Evolutionary conservation across 2,329 filamentous ascomycete genomes (phyloP).

Genomic region (Tympanopsis confertula): DNA sequence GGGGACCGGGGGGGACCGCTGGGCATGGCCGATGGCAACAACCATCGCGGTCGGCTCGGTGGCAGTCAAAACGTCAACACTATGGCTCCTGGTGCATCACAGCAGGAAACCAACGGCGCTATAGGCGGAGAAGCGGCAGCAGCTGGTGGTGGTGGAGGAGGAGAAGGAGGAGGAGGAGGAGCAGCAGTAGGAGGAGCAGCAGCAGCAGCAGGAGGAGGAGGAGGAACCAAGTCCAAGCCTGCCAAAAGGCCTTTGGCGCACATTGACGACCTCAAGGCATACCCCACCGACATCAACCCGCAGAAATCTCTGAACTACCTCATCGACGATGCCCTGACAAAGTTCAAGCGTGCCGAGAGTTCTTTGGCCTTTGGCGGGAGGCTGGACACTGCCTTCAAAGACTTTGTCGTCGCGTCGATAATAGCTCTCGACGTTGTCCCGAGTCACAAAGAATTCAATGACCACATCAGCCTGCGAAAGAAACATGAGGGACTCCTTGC

Average conservation of each 20-base stretch:
- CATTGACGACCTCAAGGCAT: slow-evolving; percentile 38
- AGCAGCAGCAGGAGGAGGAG: no score
- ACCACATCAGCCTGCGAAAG: no score
- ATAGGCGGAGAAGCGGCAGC: no score
- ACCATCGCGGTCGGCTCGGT: not conserved
- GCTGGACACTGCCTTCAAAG: slow-evolving; percentile 37
- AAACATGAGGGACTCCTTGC: slow-evolving; percentile 36
- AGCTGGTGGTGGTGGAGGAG: no score
- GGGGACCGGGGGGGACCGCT: no score
- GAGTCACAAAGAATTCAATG: slow-evolving; percentile 64
- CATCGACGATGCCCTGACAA: slow-evolving; percentile 32
- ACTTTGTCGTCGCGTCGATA: slow-evolving; percentile 60
- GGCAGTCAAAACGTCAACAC: no score
- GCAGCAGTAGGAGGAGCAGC: no score
- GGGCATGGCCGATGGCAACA: not conserved
- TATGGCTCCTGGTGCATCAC: no score
- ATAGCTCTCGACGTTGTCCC: slow-evolving; percentile 69
- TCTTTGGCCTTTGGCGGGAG: slow-evolving; percentile 34
- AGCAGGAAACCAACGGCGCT: no score
- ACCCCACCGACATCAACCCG: slow-evolving; percentile 31
- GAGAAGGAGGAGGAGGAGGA: no score
- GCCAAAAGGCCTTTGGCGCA: no score
- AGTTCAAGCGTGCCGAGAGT: slow-evolving; percentile 38
- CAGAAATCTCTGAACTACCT: slow-evolving; percentile 23
- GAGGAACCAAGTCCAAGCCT: no score